Percentiles rank a stretch among this genome's conserved stretches.
phyloP scores from a whole-genome alignment of 208 protist genomes.

The Naegleria fowleri region DNA sequence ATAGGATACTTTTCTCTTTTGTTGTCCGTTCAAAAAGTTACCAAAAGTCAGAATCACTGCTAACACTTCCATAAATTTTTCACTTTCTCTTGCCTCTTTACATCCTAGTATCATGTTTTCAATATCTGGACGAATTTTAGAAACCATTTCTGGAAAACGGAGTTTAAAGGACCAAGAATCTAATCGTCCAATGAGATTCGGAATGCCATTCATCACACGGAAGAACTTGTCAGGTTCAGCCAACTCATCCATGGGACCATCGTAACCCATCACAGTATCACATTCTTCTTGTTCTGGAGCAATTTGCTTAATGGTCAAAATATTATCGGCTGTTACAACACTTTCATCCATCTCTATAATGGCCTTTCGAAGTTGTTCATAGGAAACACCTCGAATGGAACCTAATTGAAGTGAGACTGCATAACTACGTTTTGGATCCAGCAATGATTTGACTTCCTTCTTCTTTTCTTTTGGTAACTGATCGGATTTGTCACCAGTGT shows the following conservation, averaged over 20 bases:
- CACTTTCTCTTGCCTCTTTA: not conserved
- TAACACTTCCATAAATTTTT: conserved; percentile 23
- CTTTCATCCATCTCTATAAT: not conserved
- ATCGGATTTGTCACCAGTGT: not conserved
- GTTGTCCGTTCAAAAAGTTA: conserved; percentile 37
- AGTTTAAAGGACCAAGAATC: conserved; percentile 40
- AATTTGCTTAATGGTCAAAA: conserved; percentile 11
- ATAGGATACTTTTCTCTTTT: conserved; percentile 13
- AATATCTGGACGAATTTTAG: conserved; percentile 35
- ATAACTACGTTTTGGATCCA: not conserved
- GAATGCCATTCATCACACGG: conserved; percentile 37
- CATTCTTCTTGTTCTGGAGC: conserved; percentile 16
- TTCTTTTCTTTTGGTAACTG: conserved; percentile 8
- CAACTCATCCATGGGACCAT: conserved; percentile 20
- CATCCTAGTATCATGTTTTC: not conserved
- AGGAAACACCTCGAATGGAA: not conserved
- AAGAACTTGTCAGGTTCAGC: conserved; percentile 41
- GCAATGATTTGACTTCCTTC: not conserved
- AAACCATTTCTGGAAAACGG: conserved; percentile 25
- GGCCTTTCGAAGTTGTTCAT: not conserved
- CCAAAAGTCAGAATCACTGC: conserved; percentile 33
- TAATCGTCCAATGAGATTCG: conserved; percentile 21
- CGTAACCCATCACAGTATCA: not conserved
- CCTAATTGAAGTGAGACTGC: conserved; percentile 12
- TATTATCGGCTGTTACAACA: not conserved